These are phyloP conservation scores for Penium margaritaceum DNA, from an alignment of 139 green algal species.

Conservation along the genomic window DNA sequence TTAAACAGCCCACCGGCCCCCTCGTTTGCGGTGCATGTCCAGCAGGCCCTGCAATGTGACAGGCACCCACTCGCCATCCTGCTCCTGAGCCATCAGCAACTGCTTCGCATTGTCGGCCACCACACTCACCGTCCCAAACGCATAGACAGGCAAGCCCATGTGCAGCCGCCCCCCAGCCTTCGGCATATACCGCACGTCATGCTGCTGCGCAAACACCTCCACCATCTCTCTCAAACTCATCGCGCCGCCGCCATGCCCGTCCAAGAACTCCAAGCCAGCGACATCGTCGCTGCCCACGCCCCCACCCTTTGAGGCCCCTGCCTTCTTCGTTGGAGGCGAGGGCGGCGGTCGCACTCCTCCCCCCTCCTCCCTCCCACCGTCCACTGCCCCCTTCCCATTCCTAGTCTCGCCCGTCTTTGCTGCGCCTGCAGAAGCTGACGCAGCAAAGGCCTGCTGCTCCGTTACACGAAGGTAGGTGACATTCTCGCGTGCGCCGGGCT, in stretches of 20 bases:
- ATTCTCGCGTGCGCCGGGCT: slow-evolving; percentile 17
- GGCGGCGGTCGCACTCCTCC: too few relatives aligned
- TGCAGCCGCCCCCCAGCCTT: slow-evolving; percentile 70
- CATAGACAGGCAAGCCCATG: slow-evolving; percentile 81
- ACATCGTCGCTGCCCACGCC: too few relatives aligned
- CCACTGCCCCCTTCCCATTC: too few relatives aligned
- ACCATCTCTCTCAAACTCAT: slow-evolving; percentile 56
- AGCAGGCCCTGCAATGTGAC: slow-evolving; percentile 71
- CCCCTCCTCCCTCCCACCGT: too few relatives aligned
- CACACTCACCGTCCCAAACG: slow-evolving; percentile 77
- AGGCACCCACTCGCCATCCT: slow-evolving; percentile 62
- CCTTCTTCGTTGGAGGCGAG: too few relatives aligned
- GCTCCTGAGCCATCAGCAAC: slow-evolving; percentile 65
- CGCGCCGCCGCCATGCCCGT: too few relatives aligned
- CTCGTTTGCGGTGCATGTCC: slow-evolving; percentile 35
- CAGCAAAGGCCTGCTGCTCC: slow-evolving; percentile 35
- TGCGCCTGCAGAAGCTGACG: too few relatives aligned
- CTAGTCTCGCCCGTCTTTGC: too few relatives aligned
- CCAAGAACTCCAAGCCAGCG: too few relatives aligned
- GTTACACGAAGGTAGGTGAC: slow-evolving; percentile 31
- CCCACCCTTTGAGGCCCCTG: too few relatives aligned
- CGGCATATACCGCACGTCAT: slow-evolving; percentile 79
- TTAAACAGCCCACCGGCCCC: slow-evolving; percentile 33
- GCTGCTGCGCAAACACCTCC: slow-evolving; percentile 72
- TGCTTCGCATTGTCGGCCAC: slow-evolving; percentile 66